Base-by-base conservation (phyloP, 2,329 filamentous ascomycete genomes). In the Paecilomyces formosus region DNA sequence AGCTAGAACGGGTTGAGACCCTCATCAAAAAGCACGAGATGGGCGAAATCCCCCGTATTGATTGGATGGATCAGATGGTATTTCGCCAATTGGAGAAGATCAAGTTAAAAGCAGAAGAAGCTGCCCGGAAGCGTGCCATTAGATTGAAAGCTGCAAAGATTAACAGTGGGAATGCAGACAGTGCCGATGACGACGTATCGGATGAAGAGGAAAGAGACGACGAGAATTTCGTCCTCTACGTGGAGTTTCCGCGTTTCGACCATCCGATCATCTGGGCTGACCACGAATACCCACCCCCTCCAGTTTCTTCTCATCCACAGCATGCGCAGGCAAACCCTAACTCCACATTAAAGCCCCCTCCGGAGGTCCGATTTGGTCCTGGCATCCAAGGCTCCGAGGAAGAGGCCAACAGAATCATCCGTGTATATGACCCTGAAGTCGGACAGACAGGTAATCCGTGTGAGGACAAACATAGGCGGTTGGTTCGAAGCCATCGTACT, bases 21-120 rank as follows among this genome's bases (percentile, higher is more conserved):
- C 75, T 97, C 22, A 89, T 99, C 71, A 99, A 99, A 76, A 96
- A 96, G 75, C 94, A 97, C 70, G 95, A 99, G 71, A 95, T 97
- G 88, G 92, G 92, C 18, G 94, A 99, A 71, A 93, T 99, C 26
- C 87, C 90, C 0, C 85, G 92, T 15, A 89, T 96, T 54, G 90
- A 95, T 67, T 99, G 94, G 95, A 83, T 99, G 51, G 94, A 99
- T 72, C 90, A 94, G 68, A 82, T 97, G 66, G 92, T 97, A 2
- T 99, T 96, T 71, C 87, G 93, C 49, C 88, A 88, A 55, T 87
- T 96, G 60, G 93, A 96, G 76, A 94, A 89, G 75, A 82, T 86
- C 59, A 85, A 87, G 22, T 71, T 85, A 2, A 81, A 86, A 66
- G 84, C 85, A 11, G 85, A 88, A 35, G 84, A 82, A 65, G 82